Evolutionary conservation across 129 eudicot species (phyloP).

Genomic region (Flaveria sonorensis): DNA sequence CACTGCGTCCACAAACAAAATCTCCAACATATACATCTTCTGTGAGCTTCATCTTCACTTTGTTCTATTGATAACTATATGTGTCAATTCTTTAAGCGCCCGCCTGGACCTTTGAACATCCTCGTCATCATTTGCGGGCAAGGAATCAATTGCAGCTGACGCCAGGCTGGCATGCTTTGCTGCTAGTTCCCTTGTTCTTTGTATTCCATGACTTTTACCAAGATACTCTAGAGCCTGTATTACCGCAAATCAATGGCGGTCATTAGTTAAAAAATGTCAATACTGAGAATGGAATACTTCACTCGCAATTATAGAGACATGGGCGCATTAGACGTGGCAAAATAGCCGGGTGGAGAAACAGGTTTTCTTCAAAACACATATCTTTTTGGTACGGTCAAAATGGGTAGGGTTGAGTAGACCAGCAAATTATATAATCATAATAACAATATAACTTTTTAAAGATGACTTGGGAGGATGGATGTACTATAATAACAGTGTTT

Average conservation of each 20-base stretch:
- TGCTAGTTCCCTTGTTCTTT: conserved; percentile 84
- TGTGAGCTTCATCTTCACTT: conserved; percentile 42
- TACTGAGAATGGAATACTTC: too few species aligned
- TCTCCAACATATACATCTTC: conserved; percentile 20
- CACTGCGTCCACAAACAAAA: neutral
- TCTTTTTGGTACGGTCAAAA: neutral
- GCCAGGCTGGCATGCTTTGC: conserved; percentile 86
- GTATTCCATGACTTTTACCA: conserved; percentile 76
- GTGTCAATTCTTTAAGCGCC: conserved; percentile 83
- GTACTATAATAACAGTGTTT: too few species aligned
- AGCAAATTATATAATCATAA: neutral
- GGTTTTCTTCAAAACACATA: neutral
- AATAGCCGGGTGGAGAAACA: neutral
- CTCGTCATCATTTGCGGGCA: conserved; percentile 75
- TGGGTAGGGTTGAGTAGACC: neutral
- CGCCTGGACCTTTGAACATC: conserved; percentile 85
- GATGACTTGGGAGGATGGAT: too few species aligned
- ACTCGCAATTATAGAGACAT: neutral
- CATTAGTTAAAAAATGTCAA: neutral
- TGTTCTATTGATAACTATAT: conserved; percentile 78
- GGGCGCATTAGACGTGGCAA: too few species aligned
- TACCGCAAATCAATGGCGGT: neutral
- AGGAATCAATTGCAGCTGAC: conserved; percentile 66
- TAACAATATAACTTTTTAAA: too few species aligned
- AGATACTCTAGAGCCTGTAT: conserved; percentile 85